Conservation (phyloP, 2,329 filamentous ascomycete genomes). For the Thelonectria olida region DNA sequence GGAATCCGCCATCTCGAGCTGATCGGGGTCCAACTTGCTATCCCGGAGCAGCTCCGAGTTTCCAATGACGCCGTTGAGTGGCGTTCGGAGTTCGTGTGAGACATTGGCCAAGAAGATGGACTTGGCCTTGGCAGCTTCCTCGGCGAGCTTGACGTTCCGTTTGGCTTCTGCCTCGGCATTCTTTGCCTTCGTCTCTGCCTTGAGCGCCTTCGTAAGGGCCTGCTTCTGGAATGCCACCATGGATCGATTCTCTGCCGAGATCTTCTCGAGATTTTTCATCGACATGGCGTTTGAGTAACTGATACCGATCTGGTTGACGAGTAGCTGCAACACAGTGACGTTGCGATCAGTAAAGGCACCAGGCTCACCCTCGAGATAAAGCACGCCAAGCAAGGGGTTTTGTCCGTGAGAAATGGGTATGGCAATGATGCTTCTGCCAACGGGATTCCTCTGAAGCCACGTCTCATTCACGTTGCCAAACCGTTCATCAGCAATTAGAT, state of each 20-base stretch:
- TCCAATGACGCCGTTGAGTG: conserved; percentile 87
- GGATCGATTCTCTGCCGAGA: conserved; percentile 79
- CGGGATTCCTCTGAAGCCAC: conserved; percentile 74
- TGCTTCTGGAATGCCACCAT: conserved; percentile 83
- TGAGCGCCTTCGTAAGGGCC: conserved; percentile 75
- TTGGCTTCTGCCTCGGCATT: conserved; percentile 79
- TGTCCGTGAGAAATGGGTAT: conserved; percentile 80
- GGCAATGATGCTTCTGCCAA: conserved; percentile 80
- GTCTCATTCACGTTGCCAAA: conserved; percentile 78
- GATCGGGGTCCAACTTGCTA: conserved; percentile 77
- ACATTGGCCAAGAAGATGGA: conserved; percentile 84
- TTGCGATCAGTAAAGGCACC: conserved; percentile 82
- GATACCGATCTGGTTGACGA: conserved; percentile 82
- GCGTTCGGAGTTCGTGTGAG: conserved; percentile 82
- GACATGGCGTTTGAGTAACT: conserved; percentile 75
- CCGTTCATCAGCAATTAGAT: conserved; percentile 78
- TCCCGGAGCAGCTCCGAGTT: conserved; percentile 87
- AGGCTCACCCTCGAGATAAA: conserved; percentile 79
- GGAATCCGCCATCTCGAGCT: conserved; percentile 86
- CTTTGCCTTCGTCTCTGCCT: conserved; percentile 80
- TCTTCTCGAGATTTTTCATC: conserved; percentile 77
- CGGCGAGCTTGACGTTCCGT: conserved; percentile 81
- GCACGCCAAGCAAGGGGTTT: conserved; percentile 74
- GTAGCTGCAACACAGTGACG: conserved; percentile 71
- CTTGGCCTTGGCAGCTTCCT: conserved; percentile 85